Evolutionary conservation across 2,329 filamentous ascomycete species (phyloP), one percentile per base, ranked within the genome.

Genomic region (Trichoderma koningii): DNA sequence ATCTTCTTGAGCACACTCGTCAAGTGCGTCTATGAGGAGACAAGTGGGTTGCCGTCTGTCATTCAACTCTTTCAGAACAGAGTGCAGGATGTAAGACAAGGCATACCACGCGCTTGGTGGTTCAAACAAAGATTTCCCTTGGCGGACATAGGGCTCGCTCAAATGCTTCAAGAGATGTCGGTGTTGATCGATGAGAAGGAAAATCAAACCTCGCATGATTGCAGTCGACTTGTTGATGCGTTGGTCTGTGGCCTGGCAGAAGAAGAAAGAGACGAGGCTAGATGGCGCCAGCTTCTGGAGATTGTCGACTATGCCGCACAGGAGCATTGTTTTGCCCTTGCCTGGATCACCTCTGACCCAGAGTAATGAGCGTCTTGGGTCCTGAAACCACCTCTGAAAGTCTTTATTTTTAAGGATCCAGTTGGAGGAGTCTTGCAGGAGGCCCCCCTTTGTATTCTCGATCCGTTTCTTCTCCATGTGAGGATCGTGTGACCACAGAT

Each of bases 1-100:
- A 28, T 60, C 55, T 2, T 53, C 50, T 2, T 3, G 21, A 0
- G 17, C 12, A 12, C 62, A 64, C 68, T 83, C 80, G 56, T 84
- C 80, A 0, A 83, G 76, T 3, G 79, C 81, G 70, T 83, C 80
- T 45, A 84, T 69, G 9, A 82, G 65, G 3, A 84, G 19, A 19
- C 17, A 47, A 5, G 21, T 12, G 3, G n/a, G 38, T n/a, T 38
- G 14, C 9, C 21, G n/a, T 1, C 0, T 17, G 15, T 67, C 62
- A 28, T 53, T 34, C 6, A 53, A 53, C 55, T 82, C 77, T 7
- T 73, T 17, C 1, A 85, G 66, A 14, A 84, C 78, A 6, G 68
- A 67, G 0, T 12, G 64, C 0, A 84, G 73, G 6, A 83, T 77
- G 1, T 73, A 59, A 0, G 69, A 73, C 4, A 84, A 53, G 1